Base-by-base conservation (phyloP, 805 yeast species). In the Barnettozyma siamensis region DNA sequence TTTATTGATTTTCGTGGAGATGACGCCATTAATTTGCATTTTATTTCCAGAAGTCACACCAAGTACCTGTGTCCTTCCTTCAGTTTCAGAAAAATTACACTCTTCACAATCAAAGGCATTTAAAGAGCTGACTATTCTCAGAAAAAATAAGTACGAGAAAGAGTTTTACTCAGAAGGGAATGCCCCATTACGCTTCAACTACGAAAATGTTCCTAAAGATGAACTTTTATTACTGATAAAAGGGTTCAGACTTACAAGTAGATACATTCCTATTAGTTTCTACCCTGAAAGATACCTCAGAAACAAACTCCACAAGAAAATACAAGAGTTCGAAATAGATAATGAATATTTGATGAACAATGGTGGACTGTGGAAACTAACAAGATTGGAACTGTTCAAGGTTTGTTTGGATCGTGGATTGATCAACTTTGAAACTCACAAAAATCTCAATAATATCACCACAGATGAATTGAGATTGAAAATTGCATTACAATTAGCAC, bases 401-500 rank as follows among this genome's bases (percentile, higher is more conserved):
- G 72, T 77, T 7, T 73, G 83, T 46, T 49, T 78, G 31, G 79
- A 76, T 45, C 66, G 88, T 42, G 79, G 78, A 21, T 58, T 82
- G 33, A 64, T 78, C 13, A 65, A 67, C 44, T 50, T 67, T 12
- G 41, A 47, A 12, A 53, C 43, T 1, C 67, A 61, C 19, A 31
- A 42, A 21, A 63, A 66, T 39, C 34, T 66, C 19, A 45, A 60
- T 45, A 43, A 40, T 32, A 41, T 69, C 49, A 66, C 64, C 7
- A 44, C 60, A 17, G 60, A 64, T 34, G 60, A 60, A 12, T 47
- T 64, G 17, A 64, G 73, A 23, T 41, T 65, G 30, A 58, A 65
- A 33, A 49, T 76, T 18, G 53, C 73, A 18, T 55, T 65, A 30
- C 72, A 65, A 57, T 44, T 69, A 34, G 54, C 65, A 37, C 53